Base-by-base conservation (phyloP, 2,329 filamentous ascomycete species). In the Xylaria sp. region DNA sequence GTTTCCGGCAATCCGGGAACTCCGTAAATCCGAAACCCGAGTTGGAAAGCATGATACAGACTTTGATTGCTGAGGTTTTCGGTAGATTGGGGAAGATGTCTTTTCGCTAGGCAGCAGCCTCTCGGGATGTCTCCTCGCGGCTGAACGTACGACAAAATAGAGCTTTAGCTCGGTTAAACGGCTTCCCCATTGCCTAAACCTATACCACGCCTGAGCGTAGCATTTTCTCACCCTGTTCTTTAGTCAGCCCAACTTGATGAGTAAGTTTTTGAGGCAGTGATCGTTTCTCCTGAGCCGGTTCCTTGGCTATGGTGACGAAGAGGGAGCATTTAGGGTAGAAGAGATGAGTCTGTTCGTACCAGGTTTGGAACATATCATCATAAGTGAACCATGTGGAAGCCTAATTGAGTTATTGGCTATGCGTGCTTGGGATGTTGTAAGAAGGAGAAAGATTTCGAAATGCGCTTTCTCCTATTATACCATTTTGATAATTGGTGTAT, bases 211-310 rank as follows among this genome's bases (percentile, higher is more conserved):
- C n/a, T 9, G 39, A 53, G 9, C 13, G n/a, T 53, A 20, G 12
- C 7, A 15, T 13, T 23, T n/a, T 53, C 20, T 30, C 15, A 30
- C 46, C 18, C 60, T 59, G 18, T 30, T 52, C 3, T 13, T 32
- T 4, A 18, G 65, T 60, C 55, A 61, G 61, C 48, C 43, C 12
- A 36, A 48, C 5, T 57, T 30, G n/a, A 28, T 23, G 43, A 30
- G 23, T 45, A 23, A 15, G 28, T 1, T 13, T 46, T 32, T 30
- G 25, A 6, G 6, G n/a, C 23, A 25, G 15, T 48, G 45, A 18
- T 30, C 12, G 12, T 39, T 28, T 52, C 15, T 25, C 41, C 23
- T 36, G 13, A 41, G 39, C 13, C 28, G n/a, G 41, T 20, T 25
- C 46, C 34, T 25, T 18, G 12, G 20, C 4, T 48, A 43, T 18